These are phyloP conservation scores for Kernera saxatilis DNA, from an alignment of 345 rosid species.

Conservation along the genomic window DNA sequence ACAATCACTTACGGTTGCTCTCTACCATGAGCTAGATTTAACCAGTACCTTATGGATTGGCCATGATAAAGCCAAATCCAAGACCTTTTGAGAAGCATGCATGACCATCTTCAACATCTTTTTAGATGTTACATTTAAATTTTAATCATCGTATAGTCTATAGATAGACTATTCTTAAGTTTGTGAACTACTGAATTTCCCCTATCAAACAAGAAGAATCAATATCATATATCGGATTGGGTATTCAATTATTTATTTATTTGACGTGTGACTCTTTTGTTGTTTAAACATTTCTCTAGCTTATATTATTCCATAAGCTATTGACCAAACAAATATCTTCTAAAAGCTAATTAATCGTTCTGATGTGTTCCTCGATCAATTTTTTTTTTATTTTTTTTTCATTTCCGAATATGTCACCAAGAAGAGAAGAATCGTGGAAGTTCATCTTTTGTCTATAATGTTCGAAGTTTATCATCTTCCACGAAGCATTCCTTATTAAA, in stretches of 20 bases:
- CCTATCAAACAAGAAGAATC: neutral
- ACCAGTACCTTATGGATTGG: neutral
- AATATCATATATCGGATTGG: neutral
- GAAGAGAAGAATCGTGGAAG: slow-evolving; percentile 7
- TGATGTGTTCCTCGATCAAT: neutral
- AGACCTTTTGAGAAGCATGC: neutral
- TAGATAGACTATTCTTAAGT: neutral
- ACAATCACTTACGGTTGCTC: too few species aligned
- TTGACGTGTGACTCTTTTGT: neutral
- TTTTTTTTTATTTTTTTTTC: neutral
- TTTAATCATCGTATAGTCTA: too few species aligned
- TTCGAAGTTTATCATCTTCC: neutral
- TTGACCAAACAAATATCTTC: neutral
- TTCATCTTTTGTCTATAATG: neutral
- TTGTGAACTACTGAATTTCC: neutral
- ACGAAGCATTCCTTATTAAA: slow-evolving; percentile 5
- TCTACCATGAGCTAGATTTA: too few species aligned
- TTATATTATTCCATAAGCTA: neutral
- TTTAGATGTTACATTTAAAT: too few species aligned
- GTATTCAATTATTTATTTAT: neutral
- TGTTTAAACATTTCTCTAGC: neutral
- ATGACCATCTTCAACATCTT: neutral
- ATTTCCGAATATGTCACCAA: neutral
- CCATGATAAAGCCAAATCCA: neutral
- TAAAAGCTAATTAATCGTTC: neutral